A percentile compares a stretch with the other conserved stretches of the same genome.
phyloP scores from a whole-genome alignment of 2,329 filamentous ascomycete genomes.

The Sarocladiaceae sp. region DNA sequence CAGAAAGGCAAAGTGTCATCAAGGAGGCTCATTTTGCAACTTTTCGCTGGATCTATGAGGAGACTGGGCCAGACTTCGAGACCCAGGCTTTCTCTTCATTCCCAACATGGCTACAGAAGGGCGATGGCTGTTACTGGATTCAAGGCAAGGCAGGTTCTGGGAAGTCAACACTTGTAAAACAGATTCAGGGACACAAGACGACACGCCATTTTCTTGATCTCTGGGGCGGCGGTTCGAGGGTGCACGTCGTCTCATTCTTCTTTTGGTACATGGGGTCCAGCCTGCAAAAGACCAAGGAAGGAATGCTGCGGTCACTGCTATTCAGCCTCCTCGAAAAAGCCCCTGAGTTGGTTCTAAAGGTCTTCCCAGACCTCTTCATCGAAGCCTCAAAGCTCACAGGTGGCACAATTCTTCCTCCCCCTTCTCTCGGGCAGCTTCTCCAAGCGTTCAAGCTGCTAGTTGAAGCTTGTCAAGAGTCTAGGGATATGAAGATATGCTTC shows the following conservation, averaged over 20 bases:
- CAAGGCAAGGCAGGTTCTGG: slow-evolving; percentile 34
- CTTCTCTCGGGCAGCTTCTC: not conserved
- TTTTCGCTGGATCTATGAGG: slow-evolving; percentile 7
- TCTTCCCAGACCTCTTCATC: not conserved
- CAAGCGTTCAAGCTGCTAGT: not conserved
- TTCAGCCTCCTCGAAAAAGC: slow-evolving; percentile 24
- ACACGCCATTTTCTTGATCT: slow-evolving; percentile 15
- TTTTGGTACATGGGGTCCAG: slow-evolving; percentile 26
- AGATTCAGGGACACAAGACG: slow-evolving; percentile 16
- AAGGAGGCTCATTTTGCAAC: not conserved
- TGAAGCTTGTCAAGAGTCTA: not conserved
- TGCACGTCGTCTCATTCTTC: slow-evolving; percentile 24
- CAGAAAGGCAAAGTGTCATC: not conserved
- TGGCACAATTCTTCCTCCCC: not conserved
- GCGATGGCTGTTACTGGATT: slow-evolving; percentile 24
- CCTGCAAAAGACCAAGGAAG: slow-evolving; percentile 27
- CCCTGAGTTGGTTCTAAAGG: slow-evolving; percentile 15
- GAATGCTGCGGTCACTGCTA: slow-evolving; percentile 17
- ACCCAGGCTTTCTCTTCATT: slow-evolving; percentile 9
- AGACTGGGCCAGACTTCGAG: not conserved
- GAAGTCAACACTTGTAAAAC: slow-evolving; percentile 37
- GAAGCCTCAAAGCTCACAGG: not conserved
- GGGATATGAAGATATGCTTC: slow-evolving; percentile 8
- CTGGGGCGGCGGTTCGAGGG: slow-evolving; percentile 21
- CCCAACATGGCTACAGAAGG: slow-evolving; percentile 19